Evolutionary conservation across 2,329 filamentous ascomycete species (phyloP), one percentile per base, ranked within the genome.

Genomic region (Apiospora rasikravindrae): DNA sequence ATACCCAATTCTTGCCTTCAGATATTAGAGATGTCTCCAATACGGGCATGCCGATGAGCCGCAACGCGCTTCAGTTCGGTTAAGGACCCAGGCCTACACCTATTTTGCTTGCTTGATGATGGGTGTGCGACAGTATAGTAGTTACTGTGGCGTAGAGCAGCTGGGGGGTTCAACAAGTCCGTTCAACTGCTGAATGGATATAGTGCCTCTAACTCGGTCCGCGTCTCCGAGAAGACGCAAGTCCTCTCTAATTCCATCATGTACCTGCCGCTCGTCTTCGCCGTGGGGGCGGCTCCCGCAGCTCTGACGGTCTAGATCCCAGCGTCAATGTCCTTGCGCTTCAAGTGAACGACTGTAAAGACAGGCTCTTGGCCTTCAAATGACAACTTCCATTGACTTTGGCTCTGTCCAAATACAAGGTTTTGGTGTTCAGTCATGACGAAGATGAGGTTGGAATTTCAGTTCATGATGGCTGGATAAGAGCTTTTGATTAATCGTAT

Each of bases 371-470:
- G 14, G 22, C 57, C 37, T 40, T 40, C 57, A 40, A 37, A 7
- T n/a, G 19, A 29, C 57, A 64, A 64, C 33, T 24, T 64, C 57
- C 57, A 64, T 64, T 40, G 57, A 40, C 57, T 64, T 64, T 64
- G 19, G 57, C 19, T 22, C 33, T 33, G 33, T 33, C 33, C 33
- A 8, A 13, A 14, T 33, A 40, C 57, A 40, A 64, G 57, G 33
- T 64, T 64, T 64, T 64, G 33, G 7, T 64, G 33, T n/a, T 40
- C 29, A 40, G 57, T 33, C 57, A 40, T 64, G 57, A 16, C 33
- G n/a, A 40, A 14, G 22, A 40, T 19, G 57, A n/a, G 57, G 29
- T 40, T 13, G 19, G 1, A 11, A 40, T n/a, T 10, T 2, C 29
- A n/a, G 33, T 40, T 8, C 29, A 57, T 26, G 10, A n/a, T n/a